A percentile compares a stretch with the other conserved stretches of the same genome.
These are phyloP conservation scores for Durotheca rogersii DNA, from an alignment of 495 filamentous ascomycete genomes.

Conservation along the genomic window DNA sequence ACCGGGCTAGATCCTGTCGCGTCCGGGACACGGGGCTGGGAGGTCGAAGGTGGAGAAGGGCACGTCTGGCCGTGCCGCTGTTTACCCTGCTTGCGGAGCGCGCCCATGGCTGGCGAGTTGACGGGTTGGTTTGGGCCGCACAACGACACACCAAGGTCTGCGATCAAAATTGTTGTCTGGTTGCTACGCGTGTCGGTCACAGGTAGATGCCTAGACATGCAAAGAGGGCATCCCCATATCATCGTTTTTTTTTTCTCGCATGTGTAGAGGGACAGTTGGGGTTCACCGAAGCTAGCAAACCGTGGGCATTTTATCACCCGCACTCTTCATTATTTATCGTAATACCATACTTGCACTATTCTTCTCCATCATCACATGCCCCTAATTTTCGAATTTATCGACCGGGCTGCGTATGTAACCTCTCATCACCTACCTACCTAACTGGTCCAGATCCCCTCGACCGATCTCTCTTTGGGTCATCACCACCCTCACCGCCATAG, in stretches of 20 bases:
- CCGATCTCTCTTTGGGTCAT: too few relatives aligned
- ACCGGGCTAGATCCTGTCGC: not conserved
- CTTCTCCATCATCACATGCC: too few relatives aligned
- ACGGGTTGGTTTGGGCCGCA: not conserved
- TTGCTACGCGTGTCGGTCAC: conserved; percentile 9
- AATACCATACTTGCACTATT: too few relatives aligned
- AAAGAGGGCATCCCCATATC: not conserved
- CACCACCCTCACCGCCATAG: too few relatives aligned
- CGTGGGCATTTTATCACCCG: not conserved
- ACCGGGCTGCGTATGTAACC: too few relatives aligned
- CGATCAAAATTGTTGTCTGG: not conserved
- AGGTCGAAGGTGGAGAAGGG: not conserved
- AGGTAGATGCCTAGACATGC: too few relatives aligned
- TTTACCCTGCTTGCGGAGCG: not conserved
- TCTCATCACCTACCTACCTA: too few relatives aligned
- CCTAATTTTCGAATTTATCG: too few relatives aligned
- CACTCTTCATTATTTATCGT: not conserved
- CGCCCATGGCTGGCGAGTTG: conserved; percentile 6
- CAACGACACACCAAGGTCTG: not conserved
- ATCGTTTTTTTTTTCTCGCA: not conserved
- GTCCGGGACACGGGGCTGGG: not conserved
- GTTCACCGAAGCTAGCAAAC: not conserved
- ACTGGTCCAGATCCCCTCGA: not conserved
- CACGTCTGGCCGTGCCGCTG: not conserved
- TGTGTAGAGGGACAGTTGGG: not conserved